These are phyloP conservation scores for Castanopsis chinensis DNA, from an alignment of 306 rosid genomes.

Conservation along the genomic window DNA sequence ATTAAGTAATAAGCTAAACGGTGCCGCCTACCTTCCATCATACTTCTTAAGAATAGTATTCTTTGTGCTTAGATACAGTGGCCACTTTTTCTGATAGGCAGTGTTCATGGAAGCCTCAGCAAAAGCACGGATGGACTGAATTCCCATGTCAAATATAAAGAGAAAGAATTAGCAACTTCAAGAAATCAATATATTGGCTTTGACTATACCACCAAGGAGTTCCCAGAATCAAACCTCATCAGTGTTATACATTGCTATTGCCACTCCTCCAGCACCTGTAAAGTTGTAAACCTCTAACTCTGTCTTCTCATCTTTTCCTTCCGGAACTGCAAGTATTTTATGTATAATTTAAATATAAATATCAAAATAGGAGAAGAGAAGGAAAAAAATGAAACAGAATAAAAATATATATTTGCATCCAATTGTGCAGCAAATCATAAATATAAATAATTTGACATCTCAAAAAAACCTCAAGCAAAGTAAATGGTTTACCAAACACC, in stretches of 20 bases:
- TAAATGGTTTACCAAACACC: conserved; percentile 70
- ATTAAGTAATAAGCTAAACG: conserved; percentile 17
- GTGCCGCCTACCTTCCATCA: conserved; percentile 80
- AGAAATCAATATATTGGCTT: conserved; percentile 17
- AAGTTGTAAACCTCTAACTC: conserved; percentile 85
- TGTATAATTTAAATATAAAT: conserved; percentile 8
- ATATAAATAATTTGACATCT: not conserved
- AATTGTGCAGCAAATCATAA: not conserved
- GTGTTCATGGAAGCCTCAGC: conserved; percentile 90
- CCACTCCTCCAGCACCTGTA: conserved; percentile 90
- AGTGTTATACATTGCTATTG: conserved; percentile 89
- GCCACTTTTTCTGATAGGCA: conserved; percentile 94
- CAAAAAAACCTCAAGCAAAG: conserved; percentile 7
- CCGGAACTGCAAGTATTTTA: conserved; percentile 57
- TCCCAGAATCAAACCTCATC: conserved; percentile 73
- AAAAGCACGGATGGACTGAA: conserved; percentile 86
- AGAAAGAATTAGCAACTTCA: conserved; percentile 14
- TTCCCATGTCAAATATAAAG: conserved; percentile 15
- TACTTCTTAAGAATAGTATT: conserved; percentile 97
- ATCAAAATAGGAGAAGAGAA: conserved; percentile 2
- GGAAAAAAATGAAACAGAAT: not conserved
- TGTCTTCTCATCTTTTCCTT: conserved; percentile 68
- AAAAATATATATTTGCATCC: not conserved
- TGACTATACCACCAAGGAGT: conserved; percentile 18
- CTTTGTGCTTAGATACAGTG: conserved; percentile 97